phyloP scores from a whole-genome alignment of 2,329 filamentous ascomycete genomes.

The Pleomassaria siparia region DNA sequence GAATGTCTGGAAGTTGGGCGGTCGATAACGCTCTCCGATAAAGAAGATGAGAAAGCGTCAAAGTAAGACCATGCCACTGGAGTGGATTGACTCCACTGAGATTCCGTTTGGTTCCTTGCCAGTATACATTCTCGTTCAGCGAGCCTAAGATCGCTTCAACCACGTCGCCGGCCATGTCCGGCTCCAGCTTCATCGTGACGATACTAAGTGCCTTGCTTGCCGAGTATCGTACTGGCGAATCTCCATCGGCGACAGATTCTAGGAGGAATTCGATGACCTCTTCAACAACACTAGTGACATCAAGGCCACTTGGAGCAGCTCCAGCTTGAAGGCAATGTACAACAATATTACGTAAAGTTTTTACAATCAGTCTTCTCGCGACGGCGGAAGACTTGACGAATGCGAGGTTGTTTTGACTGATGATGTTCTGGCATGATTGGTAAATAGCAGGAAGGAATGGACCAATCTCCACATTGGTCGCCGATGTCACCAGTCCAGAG shows the following conservation, averaged over 20 bases:
- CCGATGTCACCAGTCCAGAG: conserved; percentile 70
- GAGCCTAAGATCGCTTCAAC: conserved; percentile 80
- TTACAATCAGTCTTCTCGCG: conserved; percentile 79
- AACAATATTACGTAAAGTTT: conserved; percentile 75
- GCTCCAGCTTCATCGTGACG: conserved; percentile 76
- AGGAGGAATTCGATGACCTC: conserved; percentile 80
- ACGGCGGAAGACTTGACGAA: conserved; percentile 73
- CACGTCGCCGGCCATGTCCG: conserved; percentile 81
- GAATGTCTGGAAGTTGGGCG: conserved; percentile 68
- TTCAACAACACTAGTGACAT: conserved; percentile 59
- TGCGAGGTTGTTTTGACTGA: conserved; percentile 52
- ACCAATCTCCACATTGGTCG: conserved; percentile 74
- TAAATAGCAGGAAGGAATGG: conserved; percentile 68
- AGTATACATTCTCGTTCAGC: conserved; percentile 63
- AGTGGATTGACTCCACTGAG: conserved; percentile 76
- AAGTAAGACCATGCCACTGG: conserved; percentile 88
- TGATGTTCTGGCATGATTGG: conserved; percentile 61
- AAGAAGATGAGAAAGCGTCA: conserved; percentile 83
- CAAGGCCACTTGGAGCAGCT: conserved; percentile 31
- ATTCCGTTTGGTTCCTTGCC: conserved; percentile 58
- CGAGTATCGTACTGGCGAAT: conserved; percentile 86
- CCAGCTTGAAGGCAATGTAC: conserved; percentile 61
- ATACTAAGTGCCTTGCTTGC: conserved; percentile 92
- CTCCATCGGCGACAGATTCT: conserved; percentile 76
- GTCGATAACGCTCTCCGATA: conserved; percentile 81